Percentiles rank a stretch among this genome's conserved stretches.
Evolutionary conservation across 495 filamentous ascomycete genomes (phyloP).

Genomic region (Jackrogersella minutella): DNA sequence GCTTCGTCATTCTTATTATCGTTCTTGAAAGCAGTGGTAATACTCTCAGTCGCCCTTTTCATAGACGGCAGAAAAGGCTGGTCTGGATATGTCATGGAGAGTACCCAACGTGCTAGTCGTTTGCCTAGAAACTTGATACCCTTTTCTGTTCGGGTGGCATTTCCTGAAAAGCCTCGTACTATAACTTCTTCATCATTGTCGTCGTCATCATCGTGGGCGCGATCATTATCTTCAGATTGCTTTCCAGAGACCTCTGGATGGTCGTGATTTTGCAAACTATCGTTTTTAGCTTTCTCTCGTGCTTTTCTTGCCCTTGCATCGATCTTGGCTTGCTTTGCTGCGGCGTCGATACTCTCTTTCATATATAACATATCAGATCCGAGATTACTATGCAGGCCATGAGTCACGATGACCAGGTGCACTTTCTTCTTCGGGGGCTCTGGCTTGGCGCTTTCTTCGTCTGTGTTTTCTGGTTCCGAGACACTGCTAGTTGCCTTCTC

Average conservation of each 20-base stretch:
- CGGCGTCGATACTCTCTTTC: constrained; percentile 94
- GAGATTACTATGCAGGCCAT: constrained; percentile 96
- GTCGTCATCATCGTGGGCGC: constrained; percentile 43
- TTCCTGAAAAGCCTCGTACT: constrained; percentile 89
- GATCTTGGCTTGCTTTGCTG: constrained; percentile 71
- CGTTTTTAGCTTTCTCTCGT: constrained; percentile 46
- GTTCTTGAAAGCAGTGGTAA: constrained; percentile 46
- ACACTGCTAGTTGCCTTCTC: constrained; percentile 33
- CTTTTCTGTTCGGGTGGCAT: constrained; percentile 87
- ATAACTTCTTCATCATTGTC: constrained; percentile 86
- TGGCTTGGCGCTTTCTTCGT: constrained; percentile 33
- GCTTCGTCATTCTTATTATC: constrained; percentile 41
- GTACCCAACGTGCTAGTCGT: constrained; percentile 87
- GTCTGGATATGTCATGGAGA: constrained; percentile 90
- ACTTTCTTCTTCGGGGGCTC: constrained; percentile 72
- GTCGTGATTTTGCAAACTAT: constrained; percentile 3
- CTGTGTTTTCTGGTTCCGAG: constrained; percentile 21
- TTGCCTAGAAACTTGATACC: constrained; percentile 98
- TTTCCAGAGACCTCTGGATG: constrained; percentile 18
- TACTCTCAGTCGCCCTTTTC: constrained; percentile 57
- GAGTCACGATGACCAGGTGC: constrained; percentile 90
- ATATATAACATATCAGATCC: constrained; percentile 96
- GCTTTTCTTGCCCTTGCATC: constrained; percentile 66
- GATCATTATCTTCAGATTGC: constrained; percentile 66
- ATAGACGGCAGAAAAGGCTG: constrained; percentile 81